Evolutionary conservation across 2,329 filamentous ascomycete genomes (phyloP).

Genomic region (Stagonosporopsis chrysanthemi): DNA sequence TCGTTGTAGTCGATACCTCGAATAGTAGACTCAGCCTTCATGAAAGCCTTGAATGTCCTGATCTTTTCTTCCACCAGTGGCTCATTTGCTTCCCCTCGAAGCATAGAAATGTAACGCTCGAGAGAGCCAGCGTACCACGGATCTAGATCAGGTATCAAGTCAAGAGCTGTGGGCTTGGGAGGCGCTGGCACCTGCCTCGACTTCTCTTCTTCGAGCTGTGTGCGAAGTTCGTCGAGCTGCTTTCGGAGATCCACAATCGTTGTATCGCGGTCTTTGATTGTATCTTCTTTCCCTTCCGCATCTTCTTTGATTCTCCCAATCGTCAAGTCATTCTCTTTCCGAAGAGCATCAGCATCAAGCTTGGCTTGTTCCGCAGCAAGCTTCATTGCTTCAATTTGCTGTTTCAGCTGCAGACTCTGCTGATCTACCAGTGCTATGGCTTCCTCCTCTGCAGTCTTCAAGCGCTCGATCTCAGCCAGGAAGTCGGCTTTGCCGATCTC

Average conservation of each 20-base stretch:
- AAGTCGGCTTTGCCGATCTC: constrained; percentile 27
- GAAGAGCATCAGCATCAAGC: constrained; percentile 29
- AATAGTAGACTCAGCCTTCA: constrained; percentile 42
- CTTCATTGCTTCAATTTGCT: constrained; percentile 34
- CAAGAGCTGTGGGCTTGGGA: constrained; percentile 36
- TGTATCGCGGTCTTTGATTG: constrained; percentile 38
- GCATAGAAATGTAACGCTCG: constrained; percentile 62
- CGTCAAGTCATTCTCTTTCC: constrained; percentile 38
- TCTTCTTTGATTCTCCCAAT: constrained; percentile 47
- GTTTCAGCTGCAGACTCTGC: constrained; percentile 24
- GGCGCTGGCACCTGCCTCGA: constrained; percentile 31
- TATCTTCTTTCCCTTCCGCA: constrained; percentile 43
- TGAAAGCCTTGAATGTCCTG: constrained; percentile 61
- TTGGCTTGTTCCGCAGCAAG: constrained; percentile 32
- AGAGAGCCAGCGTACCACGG: constrained; percentile 65
- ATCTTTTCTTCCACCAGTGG: constrained; percentile 60
- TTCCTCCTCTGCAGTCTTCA: constrained; percentile 29
- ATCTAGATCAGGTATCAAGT: constrained; percentile 61
- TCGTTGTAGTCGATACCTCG: constrained; percentile 55
- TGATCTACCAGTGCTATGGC: constrained; percentile 27
- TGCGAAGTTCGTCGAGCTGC: constrained; percentile 34
- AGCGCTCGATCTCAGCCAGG: constrained; percentile 21
- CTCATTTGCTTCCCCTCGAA: constrained; percentile 58
- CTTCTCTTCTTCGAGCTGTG: constrained; percentile 39
- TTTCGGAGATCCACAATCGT: constrained; percentile 32